A percentile compares a stretch with the other conserved stretches of the same genome.
phyloP scores from a whole-genome alignment of 208 protist species.

The Acanthamoeba culbertsoni region DNA sequence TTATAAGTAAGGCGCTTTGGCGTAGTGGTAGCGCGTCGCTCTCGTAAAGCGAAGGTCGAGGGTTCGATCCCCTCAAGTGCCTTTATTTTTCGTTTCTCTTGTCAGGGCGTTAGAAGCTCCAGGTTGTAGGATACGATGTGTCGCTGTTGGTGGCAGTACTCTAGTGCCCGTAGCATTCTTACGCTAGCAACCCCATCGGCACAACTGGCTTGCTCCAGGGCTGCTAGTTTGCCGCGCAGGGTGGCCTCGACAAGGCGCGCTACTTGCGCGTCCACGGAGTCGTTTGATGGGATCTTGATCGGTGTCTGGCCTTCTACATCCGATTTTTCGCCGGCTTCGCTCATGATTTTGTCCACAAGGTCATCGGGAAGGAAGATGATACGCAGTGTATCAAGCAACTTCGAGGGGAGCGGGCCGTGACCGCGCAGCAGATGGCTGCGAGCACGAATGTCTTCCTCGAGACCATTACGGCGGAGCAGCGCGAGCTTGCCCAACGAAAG shows the following conservation, averaged over 20 bases:
- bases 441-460: not conserved
- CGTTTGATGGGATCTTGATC: not conserved
- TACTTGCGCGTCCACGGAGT: not conserved
- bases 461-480: not conserved
- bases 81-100: not conserved
- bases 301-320: not conserved
- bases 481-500: not conserved
- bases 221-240: not conserved
- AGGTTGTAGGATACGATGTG: not conserved
- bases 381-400: not conserved
- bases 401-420: not conserved
- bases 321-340: not conserved
- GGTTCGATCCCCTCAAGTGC: constrained; percentile 34
- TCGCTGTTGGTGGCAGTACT: not conserved
- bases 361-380: not conserved
- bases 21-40: constrained; percentile 45
- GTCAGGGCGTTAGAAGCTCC: not conserved
- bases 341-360: not conserved
- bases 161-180: not conserved
- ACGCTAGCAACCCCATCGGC: not conserved
- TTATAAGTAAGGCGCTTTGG: not conserved
- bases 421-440: not conserved
- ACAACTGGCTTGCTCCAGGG: not conserved
- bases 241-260: not conserved
- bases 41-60: constrained; percentile 48